Conservation (phyloP, 1,284 basidiomycete species). For the Ustilago curta region DNA sequence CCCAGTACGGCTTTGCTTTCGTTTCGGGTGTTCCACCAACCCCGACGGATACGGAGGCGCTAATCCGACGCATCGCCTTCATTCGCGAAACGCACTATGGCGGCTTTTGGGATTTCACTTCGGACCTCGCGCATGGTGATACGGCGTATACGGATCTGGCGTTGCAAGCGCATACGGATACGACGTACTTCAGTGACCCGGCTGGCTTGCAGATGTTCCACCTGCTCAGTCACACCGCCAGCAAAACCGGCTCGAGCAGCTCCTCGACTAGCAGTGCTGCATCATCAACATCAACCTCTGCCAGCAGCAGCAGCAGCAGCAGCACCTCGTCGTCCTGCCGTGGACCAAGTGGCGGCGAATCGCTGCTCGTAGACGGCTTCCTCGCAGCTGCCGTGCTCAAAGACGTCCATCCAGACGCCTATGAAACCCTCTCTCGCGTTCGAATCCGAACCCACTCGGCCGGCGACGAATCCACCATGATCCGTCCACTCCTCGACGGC, state of each 20-base stretch:
- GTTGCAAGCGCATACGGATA: conserved; percentile 92
- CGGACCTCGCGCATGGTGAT: conserved; percentile 89
- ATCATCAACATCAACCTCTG: conserved; percentile 8
- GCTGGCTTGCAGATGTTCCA: conserved; percentile 95
- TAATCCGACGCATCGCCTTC: conserved; percentile 82
- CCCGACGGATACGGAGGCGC: conserved; percentile 83
- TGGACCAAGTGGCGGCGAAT: conserved; percentile 84
- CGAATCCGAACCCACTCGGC: conserved; percentile 87
- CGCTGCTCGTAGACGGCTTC: conserved; percentile 93
- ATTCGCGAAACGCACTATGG: conserved; percentile 93
- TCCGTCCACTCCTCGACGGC: conserved; percentile 51
- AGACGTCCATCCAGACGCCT: conserved; percentile 79
- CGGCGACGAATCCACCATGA: conserved; percentile 59
- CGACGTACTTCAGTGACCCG: conserved; percentile 79
- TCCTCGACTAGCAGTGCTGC: conserved; percentile 4
- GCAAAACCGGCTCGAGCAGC: conserved; percentile 18
- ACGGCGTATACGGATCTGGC: conserved; percentile 83
- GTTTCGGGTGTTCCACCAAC: conserved; percentile 83
- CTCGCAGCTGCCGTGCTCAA: conserved; percentile 85
- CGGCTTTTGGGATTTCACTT: conserved; percentile 96
- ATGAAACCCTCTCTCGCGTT: conserved; percentile 78
- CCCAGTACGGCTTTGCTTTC: conserved; percentile 85
- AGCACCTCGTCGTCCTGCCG: conserved; percentile 6
- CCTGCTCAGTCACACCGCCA: conserved; percentile 75
- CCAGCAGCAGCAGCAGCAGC: conserved; percentile 5